These are phyloP conservation scores for Castanea sativa DNA, from an alignment of 306 rosid genomes.

Conservation along the genomic window DNA sequence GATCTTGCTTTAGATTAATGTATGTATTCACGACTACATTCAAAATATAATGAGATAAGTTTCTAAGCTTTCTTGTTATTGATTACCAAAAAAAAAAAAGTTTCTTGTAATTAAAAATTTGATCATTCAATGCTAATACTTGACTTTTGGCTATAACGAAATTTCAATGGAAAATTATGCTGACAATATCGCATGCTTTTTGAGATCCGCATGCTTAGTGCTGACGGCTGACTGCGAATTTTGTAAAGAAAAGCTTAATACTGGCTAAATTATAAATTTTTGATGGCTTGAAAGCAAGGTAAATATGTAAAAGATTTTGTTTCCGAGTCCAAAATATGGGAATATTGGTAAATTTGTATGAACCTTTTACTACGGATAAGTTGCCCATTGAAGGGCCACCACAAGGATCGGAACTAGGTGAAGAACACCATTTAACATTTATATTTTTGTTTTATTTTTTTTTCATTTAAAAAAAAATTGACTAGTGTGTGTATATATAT, in stretches of 20 bases:
- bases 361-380: too few relatives aligned
- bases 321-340: too few relatives aligned
- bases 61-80: neutral
- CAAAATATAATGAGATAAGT: neutral
- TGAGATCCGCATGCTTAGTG: too few relatives aligned
- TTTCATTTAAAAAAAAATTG: too few relatives aligned
- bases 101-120: neutral
- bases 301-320: neutral
- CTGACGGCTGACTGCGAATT: neutral
- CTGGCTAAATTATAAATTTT: neutral
- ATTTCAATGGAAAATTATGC: neutral
- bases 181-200: too few relatives aligned
- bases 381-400: neutral
- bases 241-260: neutral
- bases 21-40: neutral
- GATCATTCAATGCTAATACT: neutral
- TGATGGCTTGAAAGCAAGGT: neutral
- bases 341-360: too few relatives aligned
- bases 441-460: too few relatives aligned
- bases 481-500: too few relatives aligned
- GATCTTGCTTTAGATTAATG: neutral
- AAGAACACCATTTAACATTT: too few relatives aligned
- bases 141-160: neutral
- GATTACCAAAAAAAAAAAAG: too few relatives aligned
- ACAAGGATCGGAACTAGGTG: neutral